phyloP scores from a whole-genome alignment of 2,329 filamentous ascomycete genomes.

The Polytolypa hystricis region DNA sequence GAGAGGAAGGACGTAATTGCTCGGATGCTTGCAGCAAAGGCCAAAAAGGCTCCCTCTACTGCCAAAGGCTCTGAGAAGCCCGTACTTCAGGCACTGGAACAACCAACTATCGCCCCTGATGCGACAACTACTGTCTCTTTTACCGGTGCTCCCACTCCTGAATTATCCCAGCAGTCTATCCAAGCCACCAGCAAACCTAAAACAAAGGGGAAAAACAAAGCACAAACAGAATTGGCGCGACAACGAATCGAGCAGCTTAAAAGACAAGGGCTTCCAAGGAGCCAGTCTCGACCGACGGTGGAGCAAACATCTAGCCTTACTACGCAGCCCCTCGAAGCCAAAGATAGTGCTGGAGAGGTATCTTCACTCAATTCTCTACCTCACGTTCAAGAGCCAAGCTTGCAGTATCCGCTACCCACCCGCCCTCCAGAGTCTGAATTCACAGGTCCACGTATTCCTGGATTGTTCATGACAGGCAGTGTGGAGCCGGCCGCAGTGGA shows the following conservation, averaged over 20 bases:
- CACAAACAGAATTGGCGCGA: conserved; percentile 63
- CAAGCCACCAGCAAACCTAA: conserved; percentile 12
- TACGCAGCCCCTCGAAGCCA: background rate
- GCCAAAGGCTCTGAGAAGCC: background rate
- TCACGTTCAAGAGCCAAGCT: no score
- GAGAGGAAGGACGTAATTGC: conserved; percentile 69
- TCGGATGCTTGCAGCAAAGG: conserved; percentile 61
- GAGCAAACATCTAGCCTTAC: background rate
- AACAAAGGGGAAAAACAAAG: conserved; percentile 42
- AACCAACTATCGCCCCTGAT: conserved; percentile 7
- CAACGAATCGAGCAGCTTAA: conserved; percentile 68
- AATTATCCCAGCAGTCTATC: conserved; percentile 4
- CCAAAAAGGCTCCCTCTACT: conserved; percentile 37
- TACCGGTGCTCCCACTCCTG: conserved; percentile 13
- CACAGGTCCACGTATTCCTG: conserved; percentile 35
- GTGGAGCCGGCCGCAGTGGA: conserved; percentile 2
- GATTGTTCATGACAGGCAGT: conserved; percentile 39
- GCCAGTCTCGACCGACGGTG: conserved; percentile 19
- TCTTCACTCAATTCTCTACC: no score
- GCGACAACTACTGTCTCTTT: conserved; percentile 14
- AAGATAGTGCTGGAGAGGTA: background rate
- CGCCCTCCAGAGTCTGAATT: conserved; percentile 24
- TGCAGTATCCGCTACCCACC: conserved; percentile 27
- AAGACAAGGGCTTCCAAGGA: conserved; percentile 37
- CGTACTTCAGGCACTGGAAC: background rate